Base-by-base conservation (phyloP, 1,284 basidiomycete genomes). In the Takashimella koratensis region DNA sequence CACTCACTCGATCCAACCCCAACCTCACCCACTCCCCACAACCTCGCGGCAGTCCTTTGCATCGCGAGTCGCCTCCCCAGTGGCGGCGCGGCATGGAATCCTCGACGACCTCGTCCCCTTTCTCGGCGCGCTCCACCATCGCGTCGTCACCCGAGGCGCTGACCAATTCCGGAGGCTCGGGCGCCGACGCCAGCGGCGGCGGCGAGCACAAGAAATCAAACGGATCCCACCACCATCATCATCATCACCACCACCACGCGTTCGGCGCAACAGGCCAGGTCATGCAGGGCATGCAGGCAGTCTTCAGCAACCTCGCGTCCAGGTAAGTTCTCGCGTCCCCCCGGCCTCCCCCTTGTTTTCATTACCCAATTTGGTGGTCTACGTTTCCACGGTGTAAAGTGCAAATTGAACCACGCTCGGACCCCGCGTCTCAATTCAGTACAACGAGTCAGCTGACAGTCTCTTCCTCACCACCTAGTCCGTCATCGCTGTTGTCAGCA, bases 71-170 rank as follows among this genome's bases (percentile, higher is more conserved):
- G 22, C 43, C 22, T 20, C 22, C 43, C n/a, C 43, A n/a, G 43
- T n/a, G 30, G 8, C 30, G 41, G 47, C 47, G 47, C 41, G 55
- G 44, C 47, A 57, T 64, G 56, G 68, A 70, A 40, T 64, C 66
- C 10, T 65, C 68, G 20, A 66, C 58, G 11, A 55, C 65, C 24
- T 65, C 64, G 16, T 70, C 67, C 12, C 67, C 68, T 11, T 70
- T 67, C 48, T 68, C 67, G 11, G 50, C 59, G 10, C 57, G 62
- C 21, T 71, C 70, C 3, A 68, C 67, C 12, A 58, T 64, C 27
- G 54, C 65, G 1, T 66, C 69, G 13, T 70, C 65, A 5, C 68
- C 70, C 16, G 70, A 73, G 22, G n/a, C n/a, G n/a, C n/a, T n/a
- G n/a, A n/a, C n/a, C n/a, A n/a, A n/a, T n/a, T n/a, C n/a, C n/a